Conservation (phyloP, 1,284 basidiomycete species). For the Papiliotrema terrestris region DNA sequence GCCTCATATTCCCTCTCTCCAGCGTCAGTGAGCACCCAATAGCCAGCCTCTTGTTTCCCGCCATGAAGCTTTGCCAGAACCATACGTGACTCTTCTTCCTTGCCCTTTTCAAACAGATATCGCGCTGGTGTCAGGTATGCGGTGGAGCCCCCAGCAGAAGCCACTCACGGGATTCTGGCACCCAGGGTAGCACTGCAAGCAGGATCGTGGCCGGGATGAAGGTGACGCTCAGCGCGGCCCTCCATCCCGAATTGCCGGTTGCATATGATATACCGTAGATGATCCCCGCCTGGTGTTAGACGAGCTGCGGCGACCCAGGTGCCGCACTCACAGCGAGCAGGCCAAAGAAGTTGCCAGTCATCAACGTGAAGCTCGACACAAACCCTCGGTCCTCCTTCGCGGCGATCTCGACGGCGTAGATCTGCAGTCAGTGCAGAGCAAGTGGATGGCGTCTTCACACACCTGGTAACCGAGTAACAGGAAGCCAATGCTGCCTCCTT, state of each 20-base stretch:
- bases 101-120: constrained; percentile 25
- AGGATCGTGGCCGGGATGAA: constrained; percentile 24
- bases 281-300: constrained; percentile 14
- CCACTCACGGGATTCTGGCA: constrained; percentile 24
- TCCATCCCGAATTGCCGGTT: constrained; percentile 18
- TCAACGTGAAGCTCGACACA: constrained; percentile 20
- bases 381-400: constrained; percentile 28
- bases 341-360: constrained; percentile 29
- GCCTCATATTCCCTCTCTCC: constrained; percentile 22
- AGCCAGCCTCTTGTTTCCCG: constrained; percentile 8
- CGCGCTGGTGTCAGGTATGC: constrained; percentile 10
- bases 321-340: constrained; percentile 15
- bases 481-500: constrained; percentile 25
- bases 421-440: constrained; percentile 6
- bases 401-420: constrained; percentile 27
- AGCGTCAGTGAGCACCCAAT: constrained; percentile 15
- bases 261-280: constrained; percentile 25
- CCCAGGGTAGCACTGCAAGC: constrained; percentile 19
- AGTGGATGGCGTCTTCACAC: not conserved
- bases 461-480: constrained; percentile 25
- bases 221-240: constrained; percentile 19
- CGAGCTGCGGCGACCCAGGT: not conserved
- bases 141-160: not conserved
- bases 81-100: constrained; percentile 13
- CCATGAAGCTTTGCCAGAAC: constrained; percentile 21